These are phyloP conservation scores for Amaranthus palmeri DNA, from an alignment of 148 eudicot species.

Conservation along the genomic window DNA sequence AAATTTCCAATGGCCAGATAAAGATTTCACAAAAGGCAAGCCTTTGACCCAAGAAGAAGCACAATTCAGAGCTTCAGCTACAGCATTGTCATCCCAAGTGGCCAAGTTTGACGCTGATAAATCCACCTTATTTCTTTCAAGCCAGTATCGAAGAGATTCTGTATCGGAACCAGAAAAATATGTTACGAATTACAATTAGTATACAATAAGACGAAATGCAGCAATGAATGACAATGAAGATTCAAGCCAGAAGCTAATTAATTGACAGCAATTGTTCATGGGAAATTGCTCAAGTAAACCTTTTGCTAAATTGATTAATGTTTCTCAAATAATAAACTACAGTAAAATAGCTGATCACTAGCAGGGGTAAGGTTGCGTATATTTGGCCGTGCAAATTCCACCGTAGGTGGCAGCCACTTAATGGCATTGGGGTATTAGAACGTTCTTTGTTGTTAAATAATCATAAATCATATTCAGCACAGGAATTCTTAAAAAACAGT, in stretches of 20 bases:
- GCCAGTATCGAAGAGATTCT: constrained; percentile 89
- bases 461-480: too few species aligned
- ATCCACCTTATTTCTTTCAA: constrained; percentile 69
- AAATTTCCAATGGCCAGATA: constrained; percentile 89
- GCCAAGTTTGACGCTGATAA: constrained; percentile 54
- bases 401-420: too few species aligned
- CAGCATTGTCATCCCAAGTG: constrained; percentile 87
- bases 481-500: too few species aligned
- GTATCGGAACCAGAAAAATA: constrained; percentile 7
- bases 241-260: neutral
- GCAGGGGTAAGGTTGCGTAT: too few species aligned
- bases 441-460: too few species aligned
- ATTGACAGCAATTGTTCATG: neutral
- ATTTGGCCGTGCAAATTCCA: too few species aligned
- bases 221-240: neutral
- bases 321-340: neutral
- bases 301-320: neutral
- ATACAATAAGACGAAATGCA: neutral
- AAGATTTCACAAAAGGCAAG: constrained; percentile 82
- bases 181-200: neutral
- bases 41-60: constrained; percentile 91
- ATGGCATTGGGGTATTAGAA: too few species aligned
- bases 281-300: neutral
- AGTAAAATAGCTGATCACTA: too few species aligned
- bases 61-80: constrained; percentile 68